A percentile compares a stretch with the other conserved stretches of the same genome.
Evolutionary conservation across 2,329 filamentous ascomycete species (phyloP).

Genomic region (Phaeophleospora eucalypticola): DNA sequence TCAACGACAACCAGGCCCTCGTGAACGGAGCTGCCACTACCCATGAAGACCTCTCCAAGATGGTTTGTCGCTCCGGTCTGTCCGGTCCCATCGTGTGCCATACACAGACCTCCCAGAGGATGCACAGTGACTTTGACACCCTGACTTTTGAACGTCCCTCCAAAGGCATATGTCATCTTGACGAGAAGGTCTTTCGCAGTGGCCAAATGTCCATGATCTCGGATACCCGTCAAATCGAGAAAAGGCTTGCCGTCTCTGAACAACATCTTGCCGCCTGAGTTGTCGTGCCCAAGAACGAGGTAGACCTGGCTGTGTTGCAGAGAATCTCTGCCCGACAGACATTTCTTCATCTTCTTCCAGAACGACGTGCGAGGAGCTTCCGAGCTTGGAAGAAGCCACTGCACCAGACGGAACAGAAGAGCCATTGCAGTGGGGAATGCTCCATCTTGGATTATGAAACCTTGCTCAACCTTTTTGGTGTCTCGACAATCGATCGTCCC

Average conservation of each 20-base stretch:
- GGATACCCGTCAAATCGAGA: conserved; percentile 58
- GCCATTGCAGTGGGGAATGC: background rate
- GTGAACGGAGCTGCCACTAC: conserved; percentile 50
- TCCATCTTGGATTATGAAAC: conserved; percentile 3
- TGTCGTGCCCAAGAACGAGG: conserved; percentile 64
- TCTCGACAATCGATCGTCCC: conserved; percentile 4
- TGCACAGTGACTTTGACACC: conserved; percentile 64
- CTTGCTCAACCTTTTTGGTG: background rate
- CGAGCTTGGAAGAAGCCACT: conserved; percentile 35
- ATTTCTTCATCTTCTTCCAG: too few relatives aligned
- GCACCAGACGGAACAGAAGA: background rate
- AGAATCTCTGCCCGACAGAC: background rate
- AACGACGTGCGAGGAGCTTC: background rate
- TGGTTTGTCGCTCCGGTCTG: conserved; percentile 59
- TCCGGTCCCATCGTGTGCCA: conserved; percentile 57
- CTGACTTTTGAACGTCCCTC: conserved; percentile 54
- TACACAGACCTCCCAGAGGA: conserved; percentile 62
- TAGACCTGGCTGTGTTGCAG: conserved; percentile 48
- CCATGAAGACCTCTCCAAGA: conserved; percentile 56
- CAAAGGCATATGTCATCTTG: conserved; percentile 54
- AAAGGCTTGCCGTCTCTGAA: conserved; percentile 58
- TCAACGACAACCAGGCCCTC: conserved; percentile 60
- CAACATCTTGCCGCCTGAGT: conserved; percentile 56
- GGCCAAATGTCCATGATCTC: background rate
- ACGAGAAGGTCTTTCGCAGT: conserved; percentile 45